These are phyloP conservation scores for Cercospora janseana DNA, from an alignment of 2,329 filamentous ascomycete genomes.

Conservation along the genomic window DNA sequence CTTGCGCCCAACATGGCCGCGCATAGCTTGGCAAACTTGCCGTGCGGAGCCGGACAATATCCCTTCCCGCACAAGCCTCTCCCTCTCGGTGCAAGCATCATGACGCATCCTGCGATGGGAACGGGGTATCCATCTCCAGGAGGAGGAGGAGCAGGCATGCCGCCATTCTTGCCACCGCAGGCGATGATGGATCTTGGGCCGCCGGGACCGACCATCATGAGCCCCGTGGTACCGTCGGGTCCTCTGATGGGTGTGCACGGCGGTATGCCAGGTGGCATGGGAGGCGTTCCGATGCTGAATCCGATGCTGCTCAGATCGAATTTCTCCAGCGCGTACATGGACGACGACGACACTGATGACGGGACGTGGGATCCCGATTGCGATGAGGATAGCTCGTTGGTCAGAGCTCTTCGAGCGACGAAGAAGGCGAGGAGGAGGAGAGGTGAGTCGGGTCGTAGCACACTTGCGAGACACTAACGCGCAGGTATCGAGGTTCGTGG, in stretches of 20 bases:
- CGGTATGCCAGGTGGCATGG: slow-evolving; percentile 2
- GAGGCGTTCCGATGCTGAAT: background rate
- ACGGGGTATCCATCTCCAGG: background rate
- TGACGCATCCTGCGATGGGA: background rate
- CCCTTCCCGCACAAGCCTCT: slow-evolving; percentile 19
- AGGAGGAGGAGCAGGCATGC: slow-evolving; percentile 1
- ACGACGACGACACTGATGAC: slow-evolving; percentile 15
- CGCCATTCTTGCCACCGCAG: background rate
- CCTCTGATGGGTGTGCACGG: background rate
- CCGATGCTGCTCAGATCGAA: slow-evolving; percentile 1
- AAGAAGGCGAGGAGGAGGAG: too few species aligned
- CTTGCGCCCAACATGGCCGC: slow-evolving; percentile 16
- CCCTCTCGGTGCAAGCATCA: slow-evolving; percentile 9
- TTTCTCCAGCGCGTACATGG: slow-evolving; percentile 2
- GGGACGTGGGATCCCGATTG: too few species aligned
- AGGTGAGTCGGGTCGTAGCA: too few species aligned
- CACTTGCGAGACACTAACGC: too few species aligned
- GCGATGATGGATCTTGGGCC: background rate
- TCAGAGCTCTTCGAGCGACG: too few species aligned
- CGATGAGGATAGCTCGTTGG: too few species aligned
- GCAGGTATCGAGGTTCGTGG: too few species aligned
- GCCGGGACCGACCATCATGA: background rate
- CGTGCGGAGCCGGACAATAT: slow-evolving; percentile 23
- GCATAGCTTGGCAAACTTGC: slow-evolving; percentile 10
- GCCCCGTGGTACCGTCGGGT: background rate